These are phyloP conservation scores for Pulveroboletus sp. DNA, from an alignment of 768 basidiomycete genomes.

Conservation along the genomic window DNA sequence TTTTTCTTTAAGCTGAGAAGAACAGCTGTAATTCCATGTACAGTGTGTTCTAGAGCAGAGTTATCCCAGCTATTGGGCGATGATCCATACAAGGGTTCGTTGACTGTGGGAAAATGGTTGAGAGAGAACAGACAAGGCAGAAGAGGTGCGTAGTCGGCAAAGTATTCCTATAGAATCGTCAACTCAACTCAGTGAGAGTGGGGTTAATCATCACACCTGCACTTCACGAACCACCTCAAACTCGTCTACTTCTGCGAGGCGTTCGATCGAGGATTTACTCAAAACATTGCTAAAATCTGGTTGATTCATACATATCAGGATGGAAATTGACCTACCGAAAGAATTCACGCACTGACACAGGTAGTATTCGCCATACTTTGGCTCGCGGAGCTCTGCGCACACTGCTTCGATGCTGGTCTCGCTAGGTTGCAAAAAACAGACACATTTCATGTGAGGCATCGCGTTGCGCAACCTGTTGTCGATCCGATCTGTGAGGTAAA, in stretches of 20 bases:
- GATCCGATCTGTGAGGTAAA: constrained; percentile 96
- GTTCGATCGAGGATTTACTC: constrained; percentile 86
- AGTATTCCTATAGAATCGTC: constrained; percentile 73
- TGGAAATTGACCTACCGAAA: constrained; percentile 17
- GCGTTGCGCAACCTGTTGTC: constrained; percentile 91
- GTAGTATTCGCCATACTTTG: constrained; percentile 98
- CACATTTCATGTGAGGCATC: constrained; percentile 96
- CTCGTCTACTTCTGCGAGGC: constrained; percentile 91
- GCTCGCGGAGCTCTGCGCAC: constrained; percentile 80
- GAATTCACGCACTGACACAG: constrained; percentile 91
- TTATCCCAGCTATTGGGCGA: constrained; percentile 73
- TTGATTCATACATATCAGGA: constrained; percentile 14
- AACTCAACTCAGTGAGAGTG: not conserved
- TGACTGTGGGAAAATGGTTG: constrained; percentile 64
- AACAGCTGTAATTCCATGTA: constrained; percentile 81
- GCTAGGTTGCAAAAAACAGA: constrained; percentile 86
- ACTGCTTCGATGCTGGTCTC: constrained; percentile 82
- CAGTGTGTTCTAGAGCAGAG: constrained; percentile 69
- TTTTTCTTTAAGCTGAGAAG: constrained; percentile 95
- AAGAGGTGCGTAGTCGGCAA: constrained; percentile 92
- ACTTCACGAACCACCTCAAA: constrained; percentile 96
- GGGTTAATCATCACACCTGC: constrained; percentile 56
- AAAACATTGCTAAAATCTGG: constrained; percentile 95
- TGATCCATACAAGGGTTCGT: constrained; percentile 68
- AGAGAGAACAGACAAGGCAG: constrained; percentile 86